Conservation (phyloP, 2,329 filamentous ascomycete genomes). For the Moelleriella libera region DNA sequence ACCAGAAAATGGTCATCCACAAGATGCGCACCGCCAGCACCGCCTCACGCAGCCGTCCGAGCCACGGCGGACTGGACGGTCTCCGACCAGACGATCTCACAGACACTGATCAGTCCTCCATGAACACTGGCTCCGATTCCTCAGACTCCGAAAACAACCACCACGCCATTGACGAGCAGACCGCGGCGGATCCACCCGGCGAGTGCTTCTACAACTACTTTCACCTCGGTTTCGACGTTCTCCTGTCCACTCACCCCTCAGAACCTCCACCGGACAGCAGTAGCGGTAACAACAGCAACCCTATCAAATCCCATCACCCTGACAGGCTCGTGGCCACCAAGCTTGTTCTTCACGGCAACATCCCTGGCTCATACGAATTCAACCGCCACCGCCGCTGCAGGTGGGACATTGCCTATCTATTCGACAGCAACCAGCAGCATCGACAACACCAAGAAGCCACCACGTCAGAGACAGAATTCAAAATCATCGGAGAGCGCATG, state of each 20-base stretch:
- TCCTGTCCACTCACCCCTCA: constrained; percentile 63
- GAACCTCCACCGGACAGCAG: constrained; percentile 34
- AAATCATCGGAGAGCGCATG: constrained; percentile 55
- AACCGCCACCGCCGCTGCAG: constrained; percentile 83
- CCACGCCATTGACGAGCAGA: constrained; percentile 42
- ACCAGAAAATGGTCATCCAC: constrained; percentile 80
- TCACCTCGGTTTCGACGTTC: constrained; percentile 82
- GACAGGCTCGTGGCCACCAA: constrained; percentile 77
- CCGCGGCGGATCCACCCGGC: constrained; percentile 38
- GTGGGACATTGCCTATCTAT: constrained; percentile 60
- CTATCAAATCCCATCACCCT: constrained; percentile 27
- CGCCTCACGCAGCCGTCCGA: constrained; percentile 32
- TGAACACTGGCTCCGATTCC: constrained; percentile 57
- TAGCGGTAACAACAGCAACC: constrained; percentile 11
- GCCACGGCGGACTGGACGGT: constrained; percentile 21
- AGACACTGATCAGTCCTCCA: constrained; percentile 64
- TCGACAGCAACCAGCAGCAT: constrained; percentile 16
- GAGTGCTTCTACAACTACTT: constrained; percentile 98
- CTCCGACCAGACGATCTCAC: constrained; percentile 40
- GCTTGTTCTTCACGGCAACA: constrained; percentile 84
- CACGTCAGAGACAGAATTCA: constrained; percentile 66
- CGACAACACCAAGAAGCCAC: constrained; percentile 23
- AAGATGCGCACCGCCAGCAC: constrained; percentile 44
- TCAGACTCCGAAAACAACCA: constrained; percentile 31
- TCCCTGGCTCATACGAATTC: constrained; percentile 92